Conservation (phyloP, 352 stramenopile species). For the Phytopythium cucurbitacearum region DNA sequence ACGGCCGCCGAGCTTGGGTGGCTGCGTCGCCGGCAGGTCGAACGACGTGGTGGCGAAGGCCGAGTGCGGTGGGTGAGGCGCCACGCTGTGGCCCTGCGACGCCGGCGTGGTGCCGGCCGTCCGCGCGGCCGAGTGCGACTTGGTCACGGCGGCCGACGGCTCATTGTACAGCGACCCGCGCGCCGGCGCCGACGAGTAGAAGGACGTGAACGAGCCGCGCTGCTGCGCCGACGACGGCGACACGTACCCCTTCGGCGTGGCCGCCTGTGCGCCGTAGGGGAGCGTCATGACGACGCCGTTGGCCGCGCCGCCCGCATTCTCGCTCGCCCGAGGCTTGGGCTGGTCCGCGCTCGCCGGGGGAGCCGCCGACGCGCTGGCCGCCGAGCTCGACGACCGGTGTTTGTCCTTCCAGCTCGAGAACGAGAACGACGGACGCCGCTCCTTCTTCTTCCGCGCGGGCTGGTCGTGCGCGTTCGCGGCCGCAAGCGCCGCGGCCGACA, state of each 20-base stretch:
- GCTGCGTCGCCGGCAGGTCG: conserved; percentile 11
- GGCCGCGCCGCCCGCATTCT: neutral
- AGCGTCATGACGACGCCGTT: conserved; percentile 32
- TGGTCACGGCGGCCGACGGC: conserved; percentile 5
- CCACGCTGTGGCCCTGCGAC: neutral
- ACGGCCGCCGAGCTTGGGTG: conserved; percentile 20
- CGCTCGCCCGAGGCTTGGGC: neutral
- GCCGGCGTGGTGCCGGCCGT: neutral
- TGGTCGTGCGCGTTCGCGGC: conserved; percentile 15
- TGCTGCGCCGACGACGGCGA: neutral
- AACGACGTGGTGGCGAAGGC: conserved; percentile 22
- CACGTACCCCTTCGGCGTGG: conserved; percentile 21
- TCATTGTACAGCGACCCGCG: conserved; percentile 5
- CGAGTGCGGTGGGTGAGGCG: conserved; percentile 2
- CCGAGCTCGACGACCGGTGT: conserved; percentile 14
- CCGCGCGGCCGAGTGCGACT: neutral
- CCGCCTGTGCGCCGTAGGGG: conserved; percentile 27
- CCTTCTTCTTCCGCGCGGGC: conserved; percentile 31
- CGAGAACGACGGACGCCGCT: conserved; percentile 45
- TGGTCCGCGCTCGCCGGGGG: neutral
- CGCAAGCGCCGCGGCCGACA: conserved; percentile 33
- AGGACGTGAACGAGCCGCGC: too few relatives aligned
- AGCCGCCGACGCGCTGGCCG: neutral
- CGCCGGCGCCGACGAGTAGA: neutral
- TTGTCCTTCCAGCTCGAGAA: conserved; percentile 47